Conservation (phyloP, 129 eudicot species). For the Centella asiatica region DNA sequence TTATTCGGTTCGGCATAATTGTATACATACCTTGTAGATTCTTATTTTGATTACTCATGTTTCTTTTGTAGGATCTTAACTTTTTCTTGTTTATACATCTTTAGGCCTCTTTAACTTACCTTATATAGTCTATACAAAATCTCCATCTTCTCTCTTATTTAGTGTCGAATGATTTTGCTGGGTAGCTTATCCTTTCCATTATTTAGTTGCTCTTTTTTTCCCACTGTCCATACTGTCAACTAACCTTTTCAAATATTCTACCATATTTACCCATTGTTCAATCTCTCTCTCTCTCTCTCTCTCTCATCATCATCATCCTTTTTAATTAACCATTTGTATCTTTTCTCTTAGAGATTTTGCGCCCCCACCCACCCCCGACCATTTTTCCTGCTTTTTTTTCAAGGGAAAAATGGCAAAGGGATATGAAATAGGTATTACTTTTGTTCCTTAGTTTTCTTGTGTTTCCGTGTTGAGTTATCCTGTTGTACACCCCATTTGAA, state of each 20-base stretch:
- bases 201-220: not conserved
- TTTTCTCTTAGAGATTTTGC: conserved; percentile 1
- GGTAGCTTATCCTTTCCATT: not conserved
- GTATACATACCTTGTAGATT: conserved; percentile 29
- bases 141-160: not conserved
- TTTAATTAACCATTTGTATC: not conserved
- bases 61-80: conserved; percentile 4
- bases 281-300: too few species aligned
- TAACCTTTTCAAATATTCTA: too few species aligned
- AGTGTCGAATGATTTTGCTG: conserved; percentile 6
- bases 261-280: too few species aligned
- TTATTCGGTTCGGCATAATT: not conserved
- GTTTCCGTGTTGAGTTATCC: conserved; percentile 2
- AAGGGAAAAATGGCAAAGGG: conserved; percentile 29
- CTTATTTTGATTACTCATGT: conserved; percentile 18
- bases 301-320: too few species aligned
- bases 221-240: not conserved
- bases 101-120: not conserved
- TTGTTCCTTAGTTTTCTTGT: conserved; percentile 5
- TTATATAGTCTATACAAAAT: not conserved
- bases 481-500: not conserved
- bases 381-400: conserved; percentile 40
- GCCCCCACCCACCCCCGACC: conserved; percentile 24
- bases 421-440: conserved; percentile 8
- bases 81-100: not conserved